Base-by-base conservation (phyloP, 805 yeast species). In the Suhomyces tanzawaensis region DNA sequence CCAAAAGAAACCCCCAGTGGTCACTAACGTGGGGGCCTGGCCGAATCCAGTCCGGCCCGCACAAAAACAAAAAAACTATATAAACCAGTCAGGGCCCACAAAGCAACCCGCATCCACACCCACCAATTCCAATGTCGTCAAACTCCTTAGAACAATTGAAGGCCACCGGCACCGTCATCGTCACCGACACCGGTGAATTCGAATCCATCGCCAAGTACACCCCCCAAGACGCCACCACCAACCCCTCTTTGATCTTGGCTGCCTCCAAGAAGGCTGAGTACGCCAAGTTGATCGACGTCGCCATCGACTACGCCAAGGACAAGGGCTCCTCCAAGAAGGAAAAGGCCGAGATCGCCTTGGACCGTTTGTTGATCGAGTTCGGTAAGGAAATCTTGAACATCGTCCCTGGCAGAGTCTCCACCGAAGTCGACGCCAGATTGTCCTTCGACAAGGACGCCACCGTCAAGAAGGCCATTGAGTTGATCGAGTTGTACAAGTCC, bases 201-300 rank as follows among this genome's bases (percentile, higher is more conserved):
- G 97, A 88, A 69, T 83, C 93, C 49, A 93, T 93, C 64, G 96
- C 96, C 62, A 88, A 90, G 71, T 93, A 85, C 76, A 87, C 93
- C 56, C 99, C 99, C 52, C 98, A 93, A 76, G 99, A 93, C 70
- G 96, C 99, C 52, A 93, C 99, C 55, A 93, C 99, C 64, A 93
- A 93, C 77, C 99, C 99, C 52, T 89, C 98, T 30, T 77, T 93
- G 73, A 91, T 93, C 58, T 75, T 93, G 56, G 98, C 98, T 49
- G 99, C 99, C 42, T 62, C 98, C 41, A 86, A 84, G 71, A 86
- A 89, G 74, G 69, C 89, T 29, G 89, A 84, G 62, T 93, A 93
- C 72, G 84, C 95, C 42, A 76, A 81, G 61, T 76, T 93, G 64
- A 85, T 93, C 50, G 98, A 93, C 64, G 76, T 77, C 55, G 98